These are phyloP conservation scores for Hypoxylon fragiforme DNA, from an alignment of 495 filamentous ascomycete genomes.

Conservation along the genomic window DNA sequence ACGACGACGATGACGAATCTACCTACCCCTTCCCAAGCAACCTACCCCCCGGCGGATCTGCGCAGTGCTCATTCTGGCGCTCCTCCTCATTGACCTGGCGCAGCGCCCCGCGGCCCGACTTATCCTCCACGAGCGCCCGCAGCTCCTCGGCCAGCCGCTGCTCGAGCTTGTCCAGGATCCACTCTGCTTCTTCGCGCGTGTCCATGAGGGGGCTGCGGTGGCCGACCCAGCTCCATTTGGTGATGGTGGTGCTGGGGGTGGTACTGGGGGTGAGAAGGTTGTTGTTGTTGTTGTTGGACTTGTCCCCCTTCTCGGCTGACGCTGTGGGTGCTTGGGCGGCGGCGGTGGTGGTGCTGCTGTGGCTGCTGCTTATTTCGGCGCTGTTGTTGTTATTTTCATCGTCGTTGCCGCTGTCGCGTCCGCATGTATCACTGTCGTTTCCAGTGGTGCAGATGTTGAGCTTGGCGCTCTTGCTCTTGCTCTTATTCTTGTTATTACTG, in stretches of 20 bases:
- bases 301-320: neutral
- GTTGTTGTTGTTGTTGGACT: neutral
- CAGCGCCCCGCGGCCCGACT: neutral
- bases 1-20: no score
- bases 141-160: slow-evolving; percentile 59
- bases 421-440: neutral
- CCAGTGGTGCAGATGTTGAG: neutral
- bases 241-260: no score
- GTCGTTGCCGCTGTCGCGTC: neutral
- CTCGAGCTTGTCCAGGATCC: slow-evolving; percentile 71
- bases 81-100: slow-evolving; percentile 16
- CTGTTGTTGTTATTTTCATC: neutral
- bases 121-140: slow-evolving; percentile 29
- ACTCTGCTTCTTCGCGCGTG: slow-evolving; percentile 72
- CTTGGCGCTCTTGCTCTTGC: slow-evolving; percentile 4
- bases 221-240: slow-evolving; percentile 77
- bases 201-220: slow-evolving; percentile 73
- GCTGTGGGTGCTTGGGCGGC: no score
- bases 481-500: neutral
- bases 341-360: neutral
- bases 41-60: no score
- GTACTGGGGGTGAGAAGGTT: no score
- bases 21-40: no score
- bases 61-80: slow-evolving; percentile 21
- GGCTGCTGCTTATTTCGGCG: neutral